These are phyloP conservation scores for Thalassiosira delicatula DNA, from an alignment of 352 stramenopile genomes.

Conservation along the genomic window DNA sequence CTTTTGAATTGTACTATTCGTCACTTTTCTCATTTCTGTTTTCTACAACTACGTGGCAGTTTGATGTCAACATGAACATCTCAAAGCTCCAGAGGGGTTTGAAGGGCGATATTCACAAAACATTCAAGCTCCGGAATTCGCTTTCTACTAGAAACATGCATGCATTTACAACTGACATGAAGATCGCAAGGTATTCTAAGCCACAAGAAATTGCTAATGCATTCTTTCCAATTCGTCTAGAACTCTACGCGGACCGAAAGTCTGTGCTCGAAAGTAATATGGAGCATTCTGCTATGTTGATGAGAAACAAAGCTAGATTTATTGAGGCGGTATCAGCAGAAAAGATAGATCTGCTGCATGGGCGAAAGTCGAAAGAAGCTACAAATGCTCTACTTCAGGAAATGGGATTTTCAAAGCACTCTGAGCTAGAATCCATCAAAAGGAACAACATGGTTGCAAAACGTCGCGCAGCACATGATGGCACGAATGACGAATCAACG, in stretches of 20 bases:
- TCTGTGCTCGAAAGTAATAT: slow-evolving; percentile 85
- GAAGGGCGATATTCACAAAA: slow-evolving; percentile 88
- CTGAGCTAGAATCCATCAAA: slow-evolving; percentile 77
- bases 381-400: slow-evolving; percentile 88
- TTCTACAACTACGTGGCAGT: too few relatives aligned
- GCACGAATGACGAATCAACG: slow-evolving; percentile 7
- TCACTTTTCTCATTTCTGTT: too few relatives aligned
- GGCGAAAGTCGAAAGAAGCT: slow-evolving; percentile 89
- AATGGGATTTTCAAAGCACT: slow-evolving; percentile 86
- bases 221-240: slow-evolving; percentile 91
- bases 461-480: slow-evolving; percentile 3
- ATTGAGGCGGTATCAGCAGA: slow-evolving; percentile 92
- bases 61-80: slow-evolving; percentile 78
- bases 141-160: slow-evolving; percentile 97
- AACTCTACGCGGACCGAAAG: slow-evolving; percentile 94
- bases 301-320: slow-evolving; percentile 95
- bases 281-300: slow-evolving; percentile 88
- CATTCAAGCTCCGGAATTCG: slow-evolving; percentile 93
- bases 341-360: slow-evolving; percentile 92
- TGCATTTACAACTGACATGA: slow-evolving; percentile 89
- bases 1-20: too few relatives aligned
- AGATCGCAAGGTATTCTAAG: slow-evolving; percentile 93
- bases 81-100: slow-evolving; percentile 88
- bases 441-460: slow-evolving; percentile 65
- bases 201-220: slow-evolving; percentile 92